These are phyloP conservation scores for Trypanosoma scelopori DNA, from an alignment of 208 protist genomes.

Conservation along the genomic window DNA sequence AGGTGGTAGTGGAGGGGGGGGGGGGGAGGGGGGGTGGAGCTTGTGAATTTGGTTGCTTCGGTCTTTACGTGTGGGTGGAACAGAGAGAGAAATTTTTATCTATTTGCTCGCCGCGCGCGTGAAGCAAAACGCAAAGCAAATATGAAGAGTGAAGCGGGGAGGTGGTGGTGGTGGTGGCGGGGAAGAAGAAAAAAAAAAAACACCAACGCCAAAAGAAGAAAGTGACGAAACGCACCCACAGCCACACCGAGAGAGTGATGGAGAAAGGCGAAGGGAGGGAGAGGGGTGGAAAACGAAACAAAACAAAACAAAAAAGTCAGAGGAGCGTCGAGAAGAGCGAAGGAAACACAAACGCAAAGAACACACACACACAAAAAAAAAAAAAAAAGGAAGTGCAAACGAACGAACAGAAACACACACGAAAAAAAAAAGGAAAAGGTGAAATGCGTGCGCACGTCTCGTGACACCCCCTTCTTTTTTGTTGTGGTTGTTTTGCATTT, in stretches of 20 bases:
- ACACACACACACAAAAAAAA: too few relatives aligned
- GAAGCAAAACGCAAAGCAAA: not conserved
- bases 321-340: not conserved
- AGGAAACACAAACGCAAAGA: not conserved
- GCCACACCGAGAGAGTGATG: not conserved
- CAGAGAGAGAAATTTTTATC: not conserved
- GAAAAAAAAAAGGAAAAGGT: constrained; percentile 25
- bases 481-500: too few relatives aligned
- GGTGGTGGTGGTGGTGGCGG: too few relatives aligned
- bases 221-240: not conserved
- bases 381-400: not conserved
- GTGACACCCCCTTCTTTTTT: not conserved
- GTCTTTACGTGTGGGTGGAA: too few relatives aligned
- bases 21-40: too few relatives aligned
- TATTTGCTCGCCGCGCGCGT: too few relatives aligned
- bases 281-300: constrained; percentile 9
- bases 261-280: too few relatives aligned
- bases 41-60: too few relatives aligned
- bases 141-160: not conserved
- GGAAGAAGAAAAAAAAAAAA: too few relatives aligned
- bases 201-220: too few relatives aligned
- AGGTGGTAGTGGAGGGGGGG: not conserved
- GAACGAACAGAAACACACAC: constrained; percentile 11
- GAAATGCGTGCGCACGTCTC: not conserved
- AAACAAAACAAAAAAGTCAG: constrained; percentile 8